Percentiles rank a stretch among this genome's conserved stretches.
These are phyloP conservation scores for Debaryomyces psychrophilus DNA, from an alignment of 1,139 yeast species.

Conservation along the genomic window DNA sequence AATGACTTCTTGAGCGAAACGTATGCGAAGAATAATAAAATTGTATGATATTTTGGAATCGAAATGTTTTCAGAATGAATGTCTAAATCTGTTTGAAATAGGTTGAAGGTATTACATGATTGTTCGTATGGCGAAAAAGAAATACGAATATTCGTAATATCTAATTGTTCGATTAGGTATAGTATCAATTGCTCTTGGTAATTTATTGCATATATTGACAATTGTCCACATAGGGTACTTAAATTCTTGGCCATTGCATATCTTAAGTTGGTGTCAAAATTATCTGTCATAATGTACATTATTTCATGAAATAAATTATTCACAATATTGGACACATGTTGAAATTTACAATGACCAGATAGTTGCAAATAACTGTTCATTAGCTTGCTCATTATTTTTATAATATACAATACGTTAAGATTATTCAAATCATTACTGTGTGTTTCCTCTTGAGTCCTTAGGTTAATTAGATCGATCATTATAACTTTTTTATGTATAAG, in stretches of 20 bases:
- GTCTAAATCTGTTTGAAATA: conserved; percentile 13
- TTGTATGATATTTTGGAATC: conserved; percentile 39
- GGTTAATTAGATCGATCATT: conserved; percentile 16
- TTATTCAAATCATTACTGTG: conserved; percentile 20
- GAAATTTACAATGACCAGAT: conserved; percentile 17
- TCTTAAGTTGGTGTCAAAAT: conserved; percentile 37
- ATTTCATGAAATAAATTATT: conserved; percentile 36
- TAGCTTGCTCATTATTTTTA: conserved; percentile 39
- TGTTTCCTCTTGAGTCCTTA: conserved; percentile 13
- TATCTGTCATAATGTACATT: conserved; percentile 25
- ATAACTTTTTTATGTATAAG: conserved; percentile 21
- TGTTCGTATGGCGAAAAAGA: conserved; percentile 7
- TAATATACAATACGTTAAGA: conserved; percentile 32
- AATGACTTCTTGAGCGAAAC: conserved; percentile 32
- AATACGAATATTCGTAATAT: conserved; percentile 15
- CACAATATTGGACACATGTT: conserved; percentile 26
- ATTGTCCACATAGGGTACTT: conserved; percentile 24
- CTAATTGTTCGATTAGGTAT: conserved; percentile 31
- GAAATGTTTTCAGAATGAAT: conserved; percentile 26
- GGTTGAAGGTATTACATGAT: neutral
- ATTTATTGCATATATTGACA: conserved; percentile 31
- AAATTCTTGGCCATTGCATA: conserved; percentile 43
- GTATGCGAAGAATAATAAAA: conserved; percentile 41
- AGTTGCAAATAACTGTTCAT: conserved; percentile 22
- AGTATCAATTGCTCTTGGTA: conserved; percentile 38